Evolutionary conservation across 106 monocot species (phyloP), one percentile per base, ranked within the genome.

Genomic region (Platanthera zijinensis): DNA sequence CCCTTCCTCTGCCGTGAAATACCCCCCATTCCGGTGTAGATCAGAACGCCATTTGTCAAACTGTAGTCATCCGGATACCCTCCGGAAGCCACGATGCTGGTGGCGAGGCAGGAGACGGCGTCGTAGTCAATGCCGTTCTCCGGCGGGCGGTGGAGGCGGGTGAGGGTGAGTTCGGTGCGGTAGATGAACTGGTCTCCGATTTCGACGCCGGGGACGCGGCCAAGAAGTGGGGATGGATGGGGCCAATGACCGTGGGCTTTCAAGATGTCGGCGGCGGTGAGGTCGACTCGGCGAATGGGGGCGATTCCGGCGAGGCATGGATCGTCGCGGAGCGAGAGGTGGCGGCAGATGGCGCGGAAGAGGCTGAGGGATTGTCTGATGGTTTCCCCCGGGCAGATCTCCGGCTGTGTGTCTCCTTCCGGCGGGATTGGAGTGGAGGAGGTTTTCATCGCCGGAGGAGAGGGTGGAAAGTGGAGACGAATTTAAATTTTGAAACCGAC

Each of bases 181-280:
- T 80, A 90, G 39, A 82, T 78, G 69, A 90, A 90, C 72, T 84
- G 77, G 74, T 84, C 89, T 5, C 89, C 89, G 77, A 90, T 75
- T 52, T 86, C 89, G 53, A 86, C 86, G 18, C 88, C 88, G 46
- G 88, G 81, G 2, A 90, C 84, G 18, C 39, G 0, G 51, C 89
- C 89, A 48, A 84, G 3, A 15, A 88, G 77, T 6, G 78, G 77
- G 56, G 25, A 6, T 4, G 46, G 19, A 1, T 47, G 48, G 2
- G 72, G 72, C 21, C 49, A 72, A 49, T n/a, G 50, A 6, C 72
- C 72, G 10, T 51, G 8, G 19, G 18, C 49, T 21, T 72, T 72
- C 5, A 72, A 22, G 19, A 72, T 72, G 50, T 19, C 21, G 50
- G 10, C 51, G 7, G 50, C 72, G 21, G n/a, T 72, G 19, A 50